Evolutionary conservation across 164 flowering plant species (phyloP), one percentile per base, ranked within the genome.

Genomic region (Euptelea pleiosperma): DNA sequence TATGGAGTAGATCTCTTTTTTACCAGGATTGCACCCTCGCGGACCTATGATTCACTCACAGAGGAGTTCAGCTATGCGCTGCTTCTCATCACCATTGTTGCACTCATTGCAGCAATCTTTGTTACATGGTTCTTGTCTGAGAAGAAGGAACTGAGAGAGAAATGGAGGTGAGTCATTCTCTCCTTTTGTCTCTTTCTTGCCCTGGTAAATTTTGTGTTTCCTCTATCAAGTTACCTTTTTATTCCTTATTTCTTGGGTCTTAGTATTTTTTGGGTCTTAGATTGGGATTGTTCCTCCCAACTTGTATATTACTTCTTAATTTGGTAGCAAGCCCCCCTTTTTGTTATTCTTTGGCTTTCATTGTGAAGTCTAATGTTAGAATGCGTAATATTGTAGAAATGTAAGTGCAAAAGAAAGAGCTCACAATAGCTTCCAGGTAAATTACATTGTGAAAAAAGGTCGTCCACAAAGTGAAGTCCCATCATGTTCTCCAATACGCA

Each of bases 31-130:
- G 95, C 99, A 59, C 96, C 97, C 9, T 93, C 97, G 15, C 77
- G 75, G 72, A 93, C 96, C 14, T 93, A 90, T 29, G 97, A 93
- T 63, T 90, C 97, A 7, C 89, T 93, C 55, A 93, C 97, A 0
- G 96, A 90, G 31, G 97, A 93, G 67, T 93, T 93, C 70, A 90
- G 84, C 69, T 93, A 90, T 50, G 97, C 99, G 7, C 69, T 93
- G 55, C 89, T 93, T 39, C 93, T 93, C 18, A 47, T 93, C 35
- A 93, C 99, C 6, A 90, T 90, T 12, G 78, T 85, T 58, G 96
- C 77, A 11, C 86, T 93, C 6, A 55, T 91, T 36, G 88, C 77
- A 0, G 96, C 97, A 24, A 91, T 93, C 60, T 77, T 90, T 69
- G 86, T 80, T 4, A 93, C 99, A 8, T 88, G 97, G 99, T 44